These are phyloP conservation scores for Carex parvula DNA, from an alignment of 176 grass and related monocot species.

Conservation along the genomic window DNA sequence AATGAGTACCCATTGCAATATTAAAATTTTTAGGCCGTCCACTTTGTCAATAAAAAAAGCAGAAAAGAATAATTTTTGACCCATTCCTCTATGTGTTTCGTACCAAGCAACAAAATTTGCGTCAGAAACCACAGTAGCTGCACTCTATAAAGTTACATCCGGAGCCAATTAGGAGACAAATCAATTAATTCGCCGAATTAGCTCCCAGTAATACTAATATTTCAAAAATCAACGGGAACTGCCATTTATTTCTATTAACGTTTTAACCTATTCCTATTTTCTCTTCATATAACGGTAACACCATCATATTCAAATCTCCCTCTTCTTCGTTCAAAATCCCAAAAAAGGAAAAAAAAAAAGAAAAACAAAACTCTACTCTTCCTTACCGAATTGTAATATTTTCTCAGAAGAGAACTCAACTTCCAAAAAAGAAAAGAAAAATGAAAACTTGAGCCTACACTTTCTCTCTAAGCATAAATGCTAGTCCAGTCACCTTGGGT, in stretches of 20 bases:
- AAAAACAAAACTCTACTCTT: not conserved
- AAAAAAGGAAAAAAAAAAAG: constrained; percentile 23
- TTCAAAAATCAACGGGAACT: not conserved
- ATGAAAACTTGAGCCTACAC: constrained; percentile 13
- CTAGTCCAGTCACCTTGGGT: constrained; percentile 35
- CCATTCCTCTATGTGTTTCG: not conserved
- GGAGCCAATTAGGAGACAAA: not conserved
- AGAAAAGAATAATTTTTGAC: not conserved
- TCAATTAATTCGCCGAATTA: not conserved
- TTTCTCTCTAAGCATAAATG: constrained; percentile 22
- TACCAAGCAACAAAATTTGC: not conserved
- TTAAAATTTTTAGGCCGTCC: not conserved
- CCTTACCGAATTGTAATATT: constrained; percentile 10
- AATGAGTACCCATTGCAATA: not conserved
- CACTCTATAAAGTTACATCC: not conserved
- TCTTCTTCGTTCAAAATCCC: constrained; percentile 36
- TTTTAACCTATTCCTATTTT: constrained; percentile 19
- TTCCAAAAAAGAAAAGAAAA: constrained; percentile 10
- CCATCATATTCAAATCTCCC: constrained; percentile 17
- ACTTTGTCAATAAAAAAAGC: not conserved
- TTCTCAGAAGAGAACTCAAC: constrained; percentile 25
- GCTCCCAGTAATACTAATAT: not conserved
- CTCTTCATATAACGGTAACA: not conserved
- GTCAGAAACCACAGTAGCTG: not conserved
- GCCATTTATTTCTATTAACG: constrained; percentile 9